phyloP scores from a whole-genome alignment of 1,139 yeast genomes.

The Zhuliangozyma blackwelliae region DNA sequence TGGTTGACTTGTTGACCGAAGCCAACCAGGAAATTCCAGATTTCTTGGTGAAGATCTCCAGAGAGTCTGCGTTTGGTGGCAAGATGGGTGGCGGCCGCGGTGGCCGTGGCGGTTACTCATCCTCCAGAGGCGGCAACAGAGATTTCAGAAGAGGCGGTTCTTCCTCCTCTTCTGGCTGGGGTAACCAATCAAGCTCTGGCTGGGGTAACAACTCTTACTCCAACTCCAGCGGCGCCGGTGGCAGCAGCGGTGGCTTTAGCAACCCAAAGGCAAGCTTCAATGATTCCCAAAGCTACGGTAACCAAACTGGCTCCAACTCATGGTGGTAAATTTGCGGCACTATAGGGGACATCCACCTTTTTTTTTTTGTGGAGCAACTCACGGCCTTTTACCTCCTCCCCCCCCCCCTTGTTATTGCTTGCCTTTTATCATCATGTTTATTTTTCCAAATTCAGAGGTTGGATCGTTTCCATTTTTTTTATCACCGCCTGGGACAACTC shows the following conservation, averaged over 20 bases:
- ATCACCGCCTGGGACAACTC: no score
- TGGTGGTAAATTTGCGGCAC: slow-evolving; percentile 32
- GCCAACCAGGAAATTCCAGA: slow-evolving; percentile 97
- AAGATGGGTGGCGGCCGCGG: slow-evolving; percentile 50
- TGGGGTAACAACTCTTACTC: slow-evolving; percentile 9
- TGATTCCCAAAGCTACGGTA: slow-evolving; percentile 27
- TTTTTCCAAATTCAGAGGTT: slow-evolving; percentile 7
- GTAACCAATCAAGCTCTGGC: slow-evolving; percentile 28
- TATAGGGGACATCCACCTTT: background rate
- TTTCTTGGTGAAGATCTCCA: slow-evolving; percentile 73
- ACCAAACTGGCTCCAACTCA: slow-evolving; percentile 30
- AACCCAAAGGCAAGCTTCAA: slow-evolving; percentile 8
- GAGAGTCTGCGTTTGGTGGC: slow-evolving; percentile 65
- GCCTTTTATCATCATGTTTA: background rate
- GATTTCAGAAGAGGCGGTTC: slow-evolving; percentile 53
- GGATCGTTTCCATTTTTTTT: slow-evolving; percentile 2
- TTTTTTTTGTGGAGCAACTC: background rate
- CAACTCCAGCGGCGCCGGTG: slow-evolving; percentile 11
- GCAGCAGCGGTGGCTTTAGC: slow-evolving; percentile 8
- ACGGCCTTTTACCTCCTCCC: background rate
- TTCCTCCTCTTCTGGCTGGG: slow-evolving; percentile 14
- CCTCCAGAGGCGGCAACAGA: slow-evolving; percentile 42
- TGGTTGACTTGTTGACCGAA: slow-evolving; percentile 82
- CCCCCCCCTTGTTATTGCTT: slow-evolving; percentile 2
- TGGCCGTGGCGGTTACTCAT: slow-evolving; percentile 19